A percentile compares a stretch with the other conserved stretches of the same genome.
phyloP scores from a whole-genome alignment of 257 asterid species.

The Solanum infundibuliforme region DNA sequence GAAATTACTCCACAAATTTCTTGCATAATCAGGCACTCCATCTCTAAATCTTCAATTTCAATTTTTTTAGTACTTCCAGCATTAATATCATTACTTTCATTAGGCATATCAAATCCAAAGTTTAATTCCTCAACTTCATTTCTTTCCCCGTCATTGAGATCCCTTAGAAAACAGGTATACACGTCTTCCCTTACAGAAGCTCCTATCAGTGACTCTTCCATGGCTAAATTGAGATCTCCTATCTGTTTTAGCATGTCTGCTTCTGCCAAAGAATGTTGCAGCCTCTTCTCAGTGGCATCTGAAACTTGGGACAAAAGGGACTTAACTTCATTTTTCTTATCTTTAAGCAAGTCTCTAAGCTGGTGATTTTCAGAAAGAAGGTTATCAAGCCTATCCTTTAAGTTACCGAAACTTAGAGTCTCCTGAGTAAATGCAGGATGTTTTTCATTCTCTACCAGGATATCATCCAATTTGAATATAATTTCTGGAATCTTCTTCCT shows the following conservation, averaged over 20 bases:
- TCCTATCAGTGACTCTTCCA: conserved; percentile 37
- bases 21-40: conserved; percentile 28
- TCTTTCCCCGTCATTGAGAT: conserved; percentile 22
- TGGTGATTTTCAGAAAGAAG: conserved; percentile 61
- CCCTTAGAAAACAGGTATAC: conserved; percentile 42
- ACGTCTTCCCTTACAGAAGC: conserved; percentile 43
- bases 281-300: conserved; percentile 27
- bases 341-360: conserved; percentile 41
- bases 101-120: not conserved
- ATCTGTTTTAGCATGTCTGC: conserved; percentile 33
- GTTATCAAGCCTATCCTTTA: conserved; percentile 40
- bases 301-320: conserved; percentile 44
- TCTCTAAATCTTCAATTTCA: conserved; percentile 43
- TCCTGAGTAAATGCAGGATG: conserved; percentile 30
- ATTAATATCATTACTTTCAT: not conserved
- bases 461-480: conserved; percentile 50
- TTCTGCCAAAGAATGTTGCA: conserved; percentile 47
- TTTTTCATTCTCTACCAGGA: conserved; percentile 46
- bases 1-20: conserved; percentile 33
- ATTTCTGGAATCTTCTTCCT: conserved; percentile 60
- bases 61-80: conserved; percentile 20
- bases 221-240: conserved; percentile 29
- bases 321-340: conserved; percentile 47
- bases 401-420: conserved; percentile 24
- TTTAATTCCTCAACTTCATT: not conserved